These are phyloP conservation scores for Spencermartinsiella ligniputridi DNA, from an alignment of 1,139 yeast genomes.

Conservation along the genomic window DNA sequence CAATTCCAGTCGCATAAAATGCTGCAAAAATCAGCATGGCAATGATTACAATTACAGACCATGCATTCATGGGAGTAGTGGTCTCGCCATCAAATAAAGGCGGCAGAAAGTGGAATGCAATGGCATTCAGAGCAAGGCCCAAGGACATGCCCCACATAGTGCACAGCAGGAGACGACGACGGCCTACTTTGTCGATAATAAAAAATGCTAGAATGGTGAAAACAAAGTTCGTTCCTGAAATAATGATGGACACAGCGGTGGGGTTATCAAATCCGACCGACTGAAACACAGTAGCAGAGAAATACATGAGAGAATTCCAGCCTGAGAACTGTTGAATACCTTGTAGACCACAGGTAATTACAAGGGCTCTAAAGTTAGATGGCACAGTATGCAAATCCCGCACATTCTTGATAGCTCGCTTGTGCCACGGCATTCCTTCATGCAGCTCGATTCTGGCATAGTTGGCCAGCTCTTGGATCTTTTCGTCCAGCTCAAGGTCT, in stretches of 20 bases:
- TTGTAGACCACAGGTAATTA: conserved; percentile 87
- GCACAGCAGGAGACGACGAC: conserved; percentile 68
- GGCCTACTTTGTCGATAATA: conserved; percentile 79
- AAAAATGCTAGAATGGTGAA: conserved; percentile 80
- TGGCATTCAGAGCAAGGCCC: conserved; percentile 73
- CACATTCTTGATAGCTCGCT: conserved; percentile 33
- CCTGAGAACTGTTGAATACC: conserved; percentile 96
- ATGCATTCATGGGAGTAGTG: conserved; percentile 50
- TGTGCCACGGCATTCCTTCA: conserved; percentile 9
- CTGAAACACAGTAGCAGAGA: conserved; percentile 84
- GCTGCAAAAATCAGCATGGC: conserved; percentile 86
- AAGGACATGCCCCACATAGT: conserved; percentile 79
- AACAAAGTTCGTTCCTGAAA: conserved; percentile 88
- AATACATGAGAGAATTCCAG: conserved; percentile 91
- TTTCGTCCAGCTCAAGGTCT: conserved; percentile 25
- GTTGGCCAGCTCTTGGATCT: conserved; percentile 23
- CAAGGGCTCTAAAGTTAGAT: conserved; percentile 78
- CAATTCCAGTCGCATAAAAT: conserved; percentile 88
- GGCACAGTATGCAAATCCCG: conserved; percentile 71
- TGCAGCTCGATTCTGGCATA: conserved; percentile 14
- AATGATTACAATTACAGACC: conserved; percentile 84
- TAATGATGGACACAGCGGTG: conserved; percentile 84
- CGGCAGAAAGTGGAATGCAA: conserved; percentile 78
- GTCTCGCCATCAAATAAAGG: conserved; percentile 44
- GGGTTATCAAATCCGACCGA: conserved; percentile 82